Conservation (phyloP, 805 yeast genomes). For the Kuraishia piskuri region DNA sequence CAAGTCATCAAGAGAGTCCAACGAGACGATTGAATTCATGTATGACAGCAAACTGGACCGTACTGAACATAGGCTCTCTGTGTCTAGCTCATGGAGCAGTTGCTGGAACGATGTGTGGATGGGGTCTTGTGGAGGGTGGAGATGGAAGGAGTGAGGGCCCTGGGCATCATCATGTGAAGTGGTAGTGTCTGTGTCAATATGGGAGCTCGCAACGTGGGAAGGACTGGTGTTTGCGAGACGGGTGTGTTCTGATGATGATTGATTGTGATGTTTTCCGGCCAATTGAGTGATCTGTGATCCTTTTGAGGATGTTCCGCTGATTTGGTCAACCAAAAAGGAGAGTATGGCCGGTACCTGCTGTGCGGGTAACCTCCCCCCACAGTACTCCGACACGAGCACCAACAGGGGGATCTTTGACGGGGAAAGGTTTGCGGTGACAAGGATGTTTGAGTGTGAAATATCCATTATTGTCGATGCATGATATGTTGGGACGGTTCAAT, state of each 20-base stretch:
- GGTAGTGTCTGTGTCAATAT: no score
- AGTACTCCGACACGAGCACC: constrained; percentile 37
- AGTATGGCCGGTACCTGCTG: constrained; percentile 29
- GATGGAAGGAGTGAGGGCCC: no score
- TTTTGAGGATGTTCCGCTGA: no score
- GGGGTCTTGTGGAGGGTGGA: background rate
- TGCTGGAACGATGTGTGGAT: background rate
- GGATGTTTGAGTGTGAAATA: constrained; percentile 1
- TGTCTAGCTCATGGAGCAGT: background rate
- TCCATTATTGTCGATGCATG: no score
- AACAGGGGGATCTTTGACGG: constrained; percentile 48
- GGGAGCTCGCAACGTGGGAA: no score
- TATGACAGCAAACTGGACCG: background rate
- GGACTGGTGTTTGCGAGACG: no score
- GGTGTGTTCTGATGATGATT: no score
- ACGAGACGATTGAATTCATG: constrained; percentile 38
- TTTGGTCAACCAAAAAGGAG: constrained; percentile 26
- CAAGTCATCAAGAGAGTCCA: constrained; percentile 38
- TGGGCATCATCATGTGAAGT: no score
- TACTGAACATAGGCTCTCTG: background rate
- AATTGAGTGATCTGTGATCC: no score
- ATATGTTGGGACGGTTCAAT: no score
- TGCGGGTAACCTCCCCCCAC: constrained; percentile 30
- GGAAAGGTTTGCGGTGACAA: constrained; percentile 33
- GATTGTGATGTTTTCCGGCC: no score